These are phyloP conservation scores for Fraxinus ornus DNA, from an alignment of 305 asterid species.

Conservation along the genomic window DNA sequence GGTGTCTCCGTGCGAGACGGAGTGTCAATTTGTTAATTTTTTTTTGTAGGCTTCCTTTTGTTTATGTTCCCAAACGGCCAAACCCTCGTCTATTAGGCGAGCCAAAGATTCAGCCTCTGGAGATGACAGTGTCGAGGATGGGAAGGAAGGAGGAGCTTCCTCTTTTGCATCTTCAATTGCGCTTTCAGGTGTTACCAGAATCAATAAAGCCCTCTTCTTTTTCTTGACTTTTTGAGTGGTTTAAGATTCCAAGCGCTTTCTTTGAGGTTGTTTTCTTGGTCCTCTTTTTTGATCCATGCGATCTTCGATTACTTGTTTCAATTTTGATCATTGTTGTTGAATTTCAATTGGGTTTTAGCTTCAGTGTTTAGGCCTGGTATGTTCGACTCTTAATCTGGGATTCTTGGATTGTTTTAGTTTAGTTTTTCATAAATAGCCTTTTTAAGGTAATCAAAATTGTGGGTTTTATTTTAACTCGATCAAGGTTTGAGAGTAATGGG, in stretches of 20 bases:
- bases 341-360: slow-evolving; percentile 37
- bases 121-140: too few species aligned
- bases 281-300: slow-evolving; percentile 24
- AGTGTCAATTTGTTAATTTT: too few species aligned
- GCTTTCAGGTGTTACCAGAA: slow-evolving; percentile 35
- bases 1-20: too few species aligned
- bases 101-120: too few species aligned
- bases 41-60: too few species aligned
- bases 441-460: slow-evolving; percentile 19
- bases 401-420: slow-evolving; percentile 30
- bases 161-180: slow-evolving; percentile 26
- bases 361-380: slow-evolving; percentile 17
- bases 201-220: slow-evolving; percentile 25
- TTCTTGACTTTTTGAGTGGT: slow-evolving; percentile 4
- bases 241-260: slow-evolving; percentile 7
- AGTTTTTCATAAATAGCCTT: slow-evolving; percentile 11
- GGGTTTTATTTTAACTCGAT: slow-evolving; percentile 35
- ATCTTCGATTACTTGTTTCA: slow-evolving; percentile 6
- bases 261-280: slow-evolving; percentile 16
- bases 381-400: slow-evolving; percentile 23
- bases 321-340: slow-evolving; percentile 19
- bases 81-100: too few species aligned
- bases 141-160: not conserved
- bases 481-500: slow-evolving; percentile 19
- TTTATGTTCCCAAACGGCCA: too few species aligned